Evolutionary conservation across 2,329 filamentous ascomycete genomes (phyloP).

Genomic region (Ploettnerulaceae sp.): DNA sequence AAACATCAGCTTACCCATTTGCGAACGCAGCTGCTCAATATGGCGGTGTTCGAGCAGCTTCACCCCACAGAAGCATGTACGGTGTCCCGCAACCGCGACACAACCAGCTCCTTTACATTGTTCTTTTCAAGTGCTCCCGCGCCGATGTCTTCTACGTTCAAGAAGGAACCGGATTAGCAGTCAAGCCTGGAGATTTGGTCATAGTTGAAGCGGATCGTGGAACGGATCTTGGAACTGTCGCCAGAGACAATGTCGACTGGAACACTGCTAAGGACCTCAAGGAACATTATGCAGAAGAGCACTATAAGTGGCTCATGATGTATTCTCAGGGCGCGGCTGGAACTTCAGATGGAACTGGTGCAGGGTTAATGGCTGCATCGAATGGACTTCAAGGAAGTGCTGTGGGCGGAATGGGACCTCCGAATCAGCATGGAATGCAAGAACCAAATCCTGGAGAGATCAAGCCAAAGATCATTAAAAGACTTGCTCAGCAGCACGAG

Average conservation of each 20-base stretch:
- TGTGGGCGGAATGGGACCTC: conserved; percentile 73
- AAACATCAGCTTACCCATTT: conserved; percentile 28
- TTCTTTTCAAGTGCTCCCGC: conserved; percentile 92
- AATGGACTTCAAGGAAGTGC: conserved; percentile 63
- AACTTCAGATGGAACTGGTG: conserved; percentile 54
- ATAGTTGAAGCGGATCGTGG: conserved; percentile 97
- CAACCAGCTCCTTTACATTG: conserved; percentile 75
- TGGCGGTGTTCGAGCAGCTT: conserved; percentile 43
- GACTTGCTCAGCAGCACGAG: conserved; percentile 86
- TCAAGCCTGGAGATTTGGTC: conserved; percentile 88
- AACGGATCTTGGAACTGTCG: conserved; percentile 90
- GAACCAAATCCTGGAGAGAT: conserved; percentile 69
- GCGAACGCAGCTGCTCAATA: conserved; percentile 24
- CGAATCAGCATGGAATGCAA: conserved; percentile 67
- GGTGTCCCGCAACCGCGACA: conserved; percentile 56
- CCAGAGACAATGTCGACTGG: conserved; percentile 81
- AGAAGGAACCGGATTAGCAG: conserved; percentile 85
- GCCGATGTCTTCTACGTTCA: conserved; percentile 97
- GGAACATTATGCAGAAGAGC: conserved; percentile 87
- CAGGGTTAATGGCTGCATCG: conserved; percentile 58
- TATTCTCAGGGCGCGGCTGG: conserved; percentile 76
- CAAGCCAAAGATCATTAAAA: conserved; percentile 95
- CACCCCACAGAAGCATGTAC: conserved; percentile 59
- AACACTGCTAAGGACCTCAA: conserved; percentile 84
- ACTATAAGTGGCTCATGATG: conserved; percentile 99